Base-by-base conservation (phyloP, 2,329 filamentous ascomycete genomes). In the Penicillium crustosum region DNA sequence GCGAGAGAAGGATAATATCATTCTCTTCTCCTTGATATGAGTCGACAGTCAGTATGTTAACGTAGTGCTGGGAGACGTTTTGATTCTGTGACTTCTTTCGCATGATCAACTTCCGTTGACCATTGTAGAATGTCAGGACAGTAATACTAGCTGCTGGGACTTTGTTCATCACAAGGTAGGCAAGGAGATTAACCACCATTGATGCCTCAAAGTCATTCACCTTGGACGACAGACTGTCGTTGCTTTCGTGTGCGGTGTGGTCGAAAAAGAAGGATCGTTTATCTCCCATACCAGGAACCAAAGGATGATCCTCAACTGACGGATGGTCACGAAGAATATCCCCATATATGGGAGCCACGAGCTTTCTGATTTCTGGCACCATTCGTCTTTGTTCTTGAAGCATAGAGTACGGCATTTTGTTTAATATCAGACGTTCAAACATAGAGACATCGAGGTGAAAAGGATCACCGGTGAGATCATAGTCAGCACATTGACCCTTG, bases 21-120 rank as follows among this genome's bases (percentile, higher is more conserved):
- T 96, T 96, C 70, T 96, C 91, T 66, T 96, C 91, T 13, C 92
- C 92, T 71, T 96, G 92, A 68, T 93, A 96, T 0, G 89, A 90
- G 68, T 96, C 93, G 0, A 97, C 90, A 0, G 92, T 96, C 35
- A 85, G 84, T 1, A 96, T 87, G 2, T 88, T 88, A 65, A 74
- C 72, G 4, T 67, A 61, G n/a, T 71, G 64, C 55, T 78, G 74
- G 44, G 86, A 75, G 50, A 50, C 5, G 7, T 21, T 80, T 77
- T 1, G 69, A 68, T 57, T 80, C 73, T 8, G 66, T 8, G 21
- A 15, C 13, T 47, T 53, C 68, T 60, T 70, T 77, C 45, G 78
- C 0, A 86, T 66, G 2, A 96, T 80, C 2, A 81, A 75, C 63
- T 88, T 89, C 44, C 88, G 82, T 69, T 97, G 93, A 0, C 90